These are phyloP conservation scores for Calonectria multiphialidica DNA, from an alignment of 2,329 filamentous ascomycete genomes.

Conservation along the genomic window DNA sequence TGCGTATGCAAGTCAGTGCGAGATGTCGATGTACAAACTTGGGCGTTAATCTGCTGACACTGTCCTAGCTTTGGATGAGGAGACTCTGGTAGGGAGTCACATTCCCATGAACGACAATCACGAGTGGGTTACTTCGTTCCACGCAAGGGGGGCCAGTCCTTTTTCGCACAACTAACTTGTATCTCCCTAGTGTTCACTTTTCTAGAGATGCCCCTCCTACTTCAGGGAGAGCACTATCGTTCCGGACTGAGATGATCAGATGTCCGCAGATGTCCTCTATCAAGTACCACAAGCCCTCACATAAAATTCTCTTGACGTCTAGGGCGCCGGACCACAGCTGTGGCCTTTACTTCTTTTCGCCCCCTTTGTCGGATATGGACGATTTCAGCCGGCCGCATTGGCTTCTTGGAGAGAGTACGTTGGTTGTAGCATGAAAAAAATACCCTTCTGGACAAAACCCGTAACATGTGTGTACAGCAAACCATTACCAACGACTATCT, in stretches of 20 bases:
- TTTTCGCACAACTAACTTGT: not conserved
- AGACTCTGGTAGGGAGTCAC: conserved; percentile 53
- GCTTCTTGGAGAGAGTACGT: conserved; percentile 53
- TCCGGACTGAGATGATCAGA: conserved; percentile 52
- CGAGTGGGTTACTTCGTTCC: conserved; percentile 44
- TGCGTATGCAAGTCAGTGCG: conserved; percentile 58
- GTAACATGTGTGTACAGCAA: conserved; percentile 37
- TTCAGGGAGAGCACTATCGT: conserved; percentile 32
- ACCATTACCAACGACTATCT: conserved; percentile 48
- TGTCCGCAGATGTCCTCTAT: conserved; percentile 59
- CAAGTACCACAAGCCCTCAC: conserved; percentile 57
- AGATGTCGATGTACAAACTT: not conserved
- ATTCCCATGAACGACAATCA: conserved; percentile 58
- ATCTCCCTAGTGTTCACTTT: conserved; percentile 31
- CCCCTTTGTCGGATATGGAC: conserved; percentile 43
- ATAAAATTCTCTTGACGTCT: conserved; percentile 58
- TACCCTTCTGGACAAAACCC: not conserved
- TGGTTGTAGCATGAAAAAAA: no score
- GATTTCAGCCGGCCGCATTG: conserved; percentile 49
- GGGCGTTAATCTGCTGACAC: conserved; percentile 17
- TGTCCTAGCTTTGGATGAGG: conserved; percentile 50
- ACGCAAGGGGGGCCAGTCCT: not conserved
- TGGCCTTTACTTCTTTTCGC: conserved; percentile 54
- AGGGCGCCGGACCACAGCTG: conserved; percentile 46
- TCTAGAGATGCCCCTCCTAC: conserved; percentile 32